Base-by-base conservation (phyloP, 805 yeast species). In the Candida wancherniae region DNA sequence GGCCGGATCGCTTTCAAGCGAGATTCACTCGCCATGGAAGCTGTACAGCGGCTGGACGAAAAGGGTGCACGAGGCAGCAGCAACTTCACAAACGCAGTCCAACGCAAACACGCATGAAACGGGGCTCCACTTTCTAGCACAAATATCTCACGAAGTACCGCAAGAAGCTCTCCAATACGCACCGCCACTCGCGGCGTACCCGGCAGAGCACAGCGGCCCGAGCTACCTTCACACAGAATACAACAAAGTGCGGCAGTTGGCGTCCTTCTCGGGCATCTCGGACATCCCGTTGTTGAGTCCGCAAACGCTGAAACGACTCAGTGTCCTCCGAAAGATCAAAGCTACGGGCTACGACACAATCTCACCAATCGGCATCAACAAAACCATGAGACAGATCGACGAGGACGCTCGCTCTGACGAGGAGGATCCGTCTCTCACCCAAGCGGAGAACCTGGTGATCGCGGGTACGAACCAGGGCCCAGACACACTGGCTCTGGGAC, bases 121-220 rank as follows among this genome's bases (percentile, higher is more conserved):
- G 4, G 22, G 26, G 14, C 28, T 39, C 17, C 43, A 40, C 21
- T 26, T 31, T 9, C 23, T 36, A 9, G 36, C 45, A 19, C 43
- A 39, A 13, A 24, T 31, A 5, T 31, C 44, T 9, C 37, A 29
- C 7, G 39, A 39, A 8, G 26, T 34, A 4, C 45, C 41, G 4
- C 23, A 38, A 8, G 45, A 39, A 15, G 43, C 45, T 16, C 23
- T 36, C 15, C 43, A 39, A 21, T 61, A 52, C 38, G 75, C 75
- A 1, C 80, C 79, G 2, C 77, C 80, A 6, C 49, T 75, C 14
- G 65, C 73, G 12, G 73, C 77, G 2, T 75, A 74, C 43, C 64
- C 76, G 0, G 63, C 78, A 3, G 72, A 69, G 13, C 54, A 58
- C 34, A 50, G 45, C 17, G 57, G 48, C 13, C 50, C 42, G 31